These are phyloP conservation scores for Pseudozyma sp. DNA, from an alignment of 1,284 basidiomycete species.

Conservation along the genomic window DNA sequence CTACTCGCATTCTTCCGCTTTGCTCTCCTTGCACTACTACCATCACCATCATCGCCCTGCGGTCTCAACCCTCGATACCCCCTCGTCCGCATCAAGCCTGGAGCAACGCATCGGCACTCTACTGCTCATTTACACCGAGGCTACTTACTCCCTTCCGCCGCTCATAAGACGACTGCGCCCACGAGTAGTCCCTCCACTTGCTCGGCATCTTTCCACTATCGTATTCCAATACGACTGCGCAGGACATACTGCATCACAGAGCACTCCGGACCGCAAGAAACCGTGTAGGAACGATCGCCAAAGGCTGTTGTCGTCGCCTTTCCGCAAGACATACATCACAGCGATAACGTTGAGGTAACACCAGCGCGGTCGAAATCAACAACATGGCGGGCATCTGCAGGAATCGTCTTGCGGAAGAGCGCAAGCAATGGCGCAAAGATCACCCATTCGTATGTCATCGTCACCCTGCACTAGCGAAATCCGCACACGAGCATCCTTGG, in stretches of 20 bases:
- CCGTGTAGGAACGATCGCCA: too few relatives aligned
- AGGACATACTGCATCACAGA: too few relatives aligned
- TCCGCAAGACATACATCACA: neutral
- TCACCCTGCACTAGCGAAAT: neutral
- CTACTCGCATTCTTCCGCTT: neutral
- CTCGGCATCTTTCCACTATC: too few relatives aligned
- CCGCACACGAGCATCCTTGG: neutral
- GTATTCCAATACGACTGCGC: too few relatives aligned
- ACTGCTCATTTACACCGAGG: too few relatives aligned
- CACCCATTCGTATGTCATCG: constrained; percentile 90
- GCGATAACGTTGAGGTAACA: neutral
- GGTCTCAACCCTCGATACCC: neutral
- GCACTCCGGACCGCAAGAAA: too few relatives aligned
- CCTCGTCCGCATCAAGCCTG: neutral
- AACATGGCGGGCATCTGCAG: constrained; percentile 57
- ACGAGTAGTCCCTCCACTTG: too few relatives aligned
- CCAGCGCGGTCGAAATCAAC: neutral
- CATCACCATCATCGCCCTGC: neutral
- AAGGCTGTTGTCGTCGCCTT: too few relatives aligned
- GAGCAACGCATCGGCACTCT: too few relatives aligned
- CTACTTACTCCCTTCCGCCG: too few relatives aligned
- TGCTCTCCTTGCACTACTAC: neutral
- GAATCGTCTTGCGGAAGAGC: constrained; percentile 85
- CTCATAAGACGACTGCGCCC: too few relatives aligned
- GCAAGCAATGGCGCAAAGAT: constrained; percentile 99